These are phyloP conservation scores for Epichloe sibirici DNA, from an alignment of 2,329 filamentous ascomycete species.

Conservation along the genomic window DNA sequence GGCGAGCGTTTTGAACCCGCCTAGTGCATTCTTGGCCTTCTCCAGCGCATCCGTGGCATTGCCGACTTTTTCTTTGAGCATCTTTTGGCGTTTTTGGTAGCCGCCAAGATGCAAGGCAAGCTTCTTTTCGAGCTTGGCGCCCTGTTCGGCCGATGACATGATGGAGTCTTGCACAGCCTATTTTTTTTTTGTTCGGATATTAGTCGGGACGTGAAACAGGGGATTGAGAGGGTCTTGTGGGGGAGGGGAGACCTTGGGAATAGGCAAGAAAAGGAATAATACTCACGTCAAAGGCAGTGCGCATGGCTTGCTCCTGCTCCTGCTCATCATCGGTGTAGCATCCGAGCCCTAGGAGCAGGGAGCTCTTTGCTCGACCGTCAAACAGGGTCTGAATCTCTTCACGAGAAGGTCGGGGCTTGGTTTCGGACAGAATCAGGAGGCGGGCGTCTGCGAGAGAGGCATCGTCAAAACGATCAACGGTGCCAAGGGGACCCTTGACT, in stretches of 20 bases:
- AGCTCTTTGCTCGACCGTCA: slow-evolving; percentile 38
- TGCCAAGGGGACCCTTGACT: slow-evolving; percentile 47
- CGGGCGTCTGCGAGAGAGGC: slow-evolving; percentile 61
- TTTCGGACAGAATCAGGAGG: slow-evolving; percentile 64
- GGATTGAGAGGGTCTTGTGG: too few species aligned
- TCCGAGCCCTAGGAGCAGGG: slow-evolving; percentile 64
- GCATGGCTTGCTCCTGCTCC: slow-evolving; percentile 50
- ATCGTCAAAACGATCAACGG: slow-evolving; percentile 57
- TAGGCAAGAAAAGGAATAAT: background rate
- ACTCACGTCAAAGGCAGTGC: slow-evolving; percentile 61
- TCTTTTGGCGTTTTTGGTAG: slow-evolving; percentile 77
- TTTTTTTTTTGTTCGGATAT: background rate
- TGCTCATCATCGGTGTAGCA: slow-evolving; percentile 70
- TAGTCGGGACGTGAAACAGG: background rate
- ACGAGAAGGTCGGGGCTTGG: slow-evolving; percentile 33
- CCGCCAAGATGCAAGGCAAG: slow-evolving; percentile 77
- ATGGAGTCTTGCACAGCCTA: slow-evolving; percentile 63
- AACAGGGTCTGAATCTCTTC: slow-evolving; percentile 43
- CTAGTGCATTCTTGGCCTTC: slow-evolving; percentile 58
- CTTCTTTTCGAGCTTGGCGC: slow-evolving; percentile 88
- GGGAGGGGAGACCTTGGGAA: background rate
- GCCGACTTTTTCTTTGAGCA: slow-evolving; percentile 64
- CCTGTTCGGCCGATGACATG: slow-evolving; percentile 60
- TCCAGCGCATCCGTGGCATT: slow-evolving; percentile 65
- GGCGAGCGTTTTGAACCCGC: slow-evolving; percentile 63